phyloP scores from a whole-genome alignment of 169 alveolate species.

The Plasmodium chabaudi region DNA sequence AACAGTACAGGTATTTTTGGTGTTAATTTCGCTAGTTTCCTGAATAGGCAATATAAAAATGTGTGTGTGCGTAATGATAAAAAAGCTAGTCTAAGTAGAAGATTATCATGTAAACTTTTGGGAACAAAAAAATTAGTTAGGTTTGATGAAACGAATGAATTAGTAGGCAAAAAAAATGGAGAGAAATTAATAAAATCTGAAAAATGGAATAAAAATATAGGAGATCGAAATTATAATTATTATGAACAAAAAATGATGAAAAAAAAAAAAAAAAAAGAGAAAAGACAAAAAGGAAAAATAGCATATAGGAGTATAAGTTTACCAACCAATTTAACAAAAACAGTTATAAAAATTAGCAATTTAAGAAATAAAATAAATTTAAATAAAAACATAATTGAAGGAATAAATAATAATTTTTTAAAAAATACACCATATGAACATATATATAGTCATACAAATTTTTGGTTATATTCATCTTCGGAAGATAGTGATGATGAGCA shows the following conservation, averaged over 20 bases:
- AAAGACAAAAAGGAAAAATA: background rate
- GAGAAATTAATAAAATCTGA: background rate
- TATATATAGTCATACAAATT: constrained; percentile 62
- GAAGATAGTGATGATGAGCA: constrained; percentile 39
- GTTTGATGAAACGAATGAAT: background rate
- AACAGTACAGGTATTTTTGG: background rate
- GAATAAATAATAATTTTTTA: constrained; percentile 58
- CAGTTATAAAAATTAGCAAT: constrained; percentile 34
- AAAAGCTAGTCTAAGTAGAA: background rate
- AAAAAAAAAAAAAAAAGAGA: background rate
- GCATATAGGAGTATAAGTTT: constrained; percentile 63
- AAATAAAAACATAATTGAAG: constrained; percentile 71
- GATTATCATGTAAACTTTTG: background rate
- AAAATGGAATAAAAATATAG: background rate
- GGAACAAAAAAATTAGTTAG: background rate
- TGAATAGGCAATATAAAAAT: background rate
- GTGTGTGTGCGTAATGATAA: background rate
- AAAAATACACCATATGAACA: constrained; percentile 73
- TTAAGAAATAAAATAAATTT: constrained; percentile 53
- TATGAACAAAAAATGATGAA: background rate
- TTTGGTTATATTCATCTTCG: constrained; percentile 71
- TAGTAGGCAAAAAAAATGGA: background rate
- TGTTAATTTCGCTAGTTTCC: background rate
- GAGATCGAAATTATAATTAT: background rate
- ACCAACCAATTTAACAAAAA: constrained; percentile 31